Conservation (phyloP, 192 early-diverging fungal genomes). For the Dimargaris cristalligena region DNA sequence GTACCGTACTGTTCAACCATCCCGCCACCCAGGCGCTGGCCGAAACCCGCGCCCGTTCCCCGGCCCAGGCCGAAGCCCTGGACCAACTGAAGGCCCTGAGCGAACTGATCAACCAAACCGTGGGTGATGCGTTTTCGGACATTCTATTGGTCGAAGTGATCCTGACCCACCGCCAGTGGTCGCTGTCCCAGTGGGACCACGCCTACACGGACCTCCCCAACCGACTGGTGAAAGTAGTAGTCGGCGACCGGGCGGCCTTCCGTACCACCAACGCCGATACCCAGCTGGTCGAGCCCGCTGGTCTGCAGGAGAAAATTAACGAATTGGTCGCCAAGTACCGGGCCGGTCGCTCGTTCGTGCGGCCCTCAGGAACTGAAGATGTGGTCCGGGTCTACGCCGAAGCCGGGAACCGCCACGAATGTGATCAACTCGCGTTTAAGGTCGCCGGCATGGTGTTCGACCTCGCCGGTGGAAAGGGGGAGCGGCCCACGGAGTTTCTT, state of each 20-base stretch:
- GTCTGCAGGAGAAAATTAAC: slow-evolving; percentile 75
- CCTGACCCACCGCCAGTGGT: slow-evolving; percentile 64
- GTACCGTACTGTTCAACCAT: slow-evolving; percentile 89
- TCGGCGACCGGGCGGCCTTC: slow-evolving; percentile 69
- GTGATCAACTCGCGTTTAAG: slow-evolving; percentile 69
- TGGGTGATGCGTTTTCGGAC: slow-evolving; percentile 96
- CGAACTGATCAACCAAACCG: slow-evolving; percentile 95
- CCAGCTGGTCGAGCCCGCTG: slow-evolving; percentile 69
- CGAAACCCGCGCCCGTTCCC: slow-evolving; percentile 29
- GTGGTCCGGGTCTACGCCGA: slow-evolving; percentile 98
- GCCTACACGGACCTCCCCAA: slow-evolving; percentile 91
- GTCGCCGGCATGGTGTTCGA: slow-evolving; percentile 90
- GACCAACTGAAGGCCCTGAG: slow-evolving; percentile 64
- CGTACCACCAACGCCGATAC: slow-evolving; percentile 95
- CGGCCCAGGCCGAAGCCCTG: slow-evolving; percentile 61
- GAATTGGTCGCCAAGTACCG: slow-evolving; percentile 64
- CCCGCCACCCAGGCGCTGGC: slow-evolving; percentile 43
- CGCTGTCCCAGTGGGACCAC: slow-evolving; percentile 74
- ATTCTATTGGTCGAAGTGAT: slow-evolving; percentile 90
- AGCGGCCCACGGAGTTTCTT: slow-evolving; percentile 35
- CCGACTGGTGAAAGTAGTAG: slow-evolving; percentile 91
- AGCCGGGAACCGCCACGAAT: slow-evolving; percentile 79
- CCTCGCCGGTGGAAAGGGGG: slow-evolving; percentile 78
- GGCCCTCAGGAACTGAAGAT: slow-evolving; percentile 97
- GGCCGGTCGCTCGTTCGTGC: slow-evolving; percentile 85